These are phyloP conservation scores for Poronia punctata DNA, from an alignment of 495 filamentous ascomycete genomes.

Conservation along the genomic window DNA sequence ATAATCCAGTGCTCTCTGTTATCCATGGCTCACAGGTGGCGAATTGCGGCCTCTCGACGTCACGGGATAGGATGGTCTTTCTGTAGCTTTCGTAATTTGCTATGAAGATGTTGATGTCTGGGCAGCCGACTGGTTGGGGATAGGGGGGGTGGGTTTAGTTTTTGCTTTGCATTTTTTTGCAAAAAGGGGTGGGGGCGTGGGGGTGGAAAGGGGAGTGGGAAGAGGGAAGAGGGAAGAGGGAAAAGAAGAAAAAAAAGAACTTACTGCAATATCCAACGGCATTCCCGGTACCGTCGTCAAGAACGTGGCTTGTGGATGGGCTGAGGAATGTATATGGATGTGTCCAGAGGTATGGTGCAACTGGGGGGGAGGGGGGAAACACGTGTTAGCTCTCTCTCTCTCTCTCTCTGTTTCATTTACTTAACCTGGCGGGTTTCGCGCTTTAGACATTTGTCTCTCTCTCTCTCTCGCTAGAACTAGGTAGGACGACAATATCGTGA, in stretches of 20 bases:
- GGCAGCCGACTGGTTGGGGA: conserved; percentile 21
- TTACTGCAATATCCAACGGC: conserved; percentile 32
- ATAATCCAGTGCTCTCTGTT: background rate
- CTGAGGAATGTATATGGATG: conserved; percentile 36
- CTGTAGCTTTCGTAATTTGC: conserved; percentile 25
- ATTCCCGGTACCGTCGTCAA: conserved; percentile 32
- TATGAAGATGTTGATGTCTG: conserved; percentile 28
- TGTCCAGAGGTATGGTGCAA: conserved; percentile 39
- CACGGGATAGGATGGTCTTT: conserved; percentile 16
- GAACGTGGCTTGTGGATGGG: conserved; percentile 29
- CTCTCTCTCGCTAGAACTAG: too few relatives aligned
- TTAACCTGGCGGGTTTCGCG: too few relatives aligned
- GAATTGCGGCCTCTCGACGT: conserved; percentile 14
- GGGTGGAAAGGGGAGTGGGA: background rate
- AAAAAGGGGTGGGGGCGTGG: background rate
- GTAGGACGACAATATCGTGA: too few relatives aligned
- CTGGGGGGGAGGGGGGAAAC: too few relatives aligned
- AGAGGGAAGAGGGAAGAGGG: background rate
- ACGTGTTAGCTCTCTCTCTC: too few relatives aligned
- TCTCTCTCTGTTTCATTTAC: too few relatives aligned
- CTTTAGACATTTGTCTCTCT: too few relatives aligned
- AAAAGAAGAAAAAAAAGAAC: background rate
- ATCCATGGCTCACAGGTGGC: conserved; percentile 16
- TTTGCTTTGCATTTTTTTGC: background rate
- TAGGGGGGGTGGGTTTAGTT: background rate